phyloP scores from a whole-genome alignment of 2,329 filamentous ascomycete species.

The Paraphoma sp. region DNA sequence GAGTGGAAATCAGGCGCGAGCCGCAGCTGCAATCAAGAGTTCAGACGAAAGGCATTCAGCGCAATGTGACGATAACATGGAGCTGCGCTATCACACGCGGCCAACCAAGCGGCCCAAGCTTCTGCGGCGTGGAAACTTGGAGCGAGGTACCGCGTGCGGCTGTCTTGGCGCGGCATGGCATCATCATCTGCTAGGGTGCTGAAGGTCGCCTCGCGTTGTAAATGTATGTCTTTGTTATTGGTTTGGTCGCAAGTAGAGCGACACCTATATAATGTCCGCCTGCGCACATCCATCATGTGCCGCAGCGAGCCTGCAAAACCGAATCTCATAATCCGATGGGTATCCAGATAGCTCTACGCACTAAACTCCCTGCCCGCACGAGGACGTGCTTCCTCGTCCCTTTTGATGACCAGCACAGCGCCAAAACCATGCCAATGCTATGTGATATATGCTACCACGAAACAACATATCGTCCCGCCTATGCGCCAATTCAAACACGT shows the following conservation, averaged over 20 bases:
- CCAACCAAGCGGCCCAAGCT: neutral
- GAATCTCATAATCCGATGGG: constrained; percentile 33
- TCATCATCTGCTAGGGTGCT: neutral
- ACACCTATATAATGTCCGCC: neutral
- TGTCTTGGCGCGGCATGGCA: neutral
- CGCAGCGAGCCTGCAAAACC: constrained; percentile 8
- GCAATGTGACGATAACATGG: constrained; percentile 33
- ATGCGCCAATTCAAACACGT: constrained; percentile 28
- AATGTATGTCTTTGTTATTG: too few species aligned
- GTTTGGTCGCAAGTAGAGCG: too few species aligned
- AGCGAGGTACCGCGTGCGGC: too few species aligned
- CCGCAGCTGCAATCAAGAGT: constrained; percentile 15
- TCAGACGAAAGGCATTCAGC: constrained; percentile 22
- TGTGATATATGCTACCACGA: constrained; percentile 19
- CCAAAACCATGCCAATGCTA: constrained; percentile 35
- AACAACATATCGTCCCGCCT: constrained; percentile 12
- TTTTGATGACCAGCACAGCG: constrained; percentile 26
- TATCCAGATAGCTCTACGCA: constrained; percentile 29
- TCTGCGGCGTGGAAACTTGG: too few species aligned
- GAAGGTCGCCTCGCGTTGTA: too few species aligned
- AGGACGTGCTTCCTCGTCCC: constrained; percentile 1
- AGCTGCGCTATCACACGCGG: constrained; percentile 16
- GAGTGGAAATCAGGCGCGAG: neutral
- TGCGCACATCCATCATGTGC: neutral
- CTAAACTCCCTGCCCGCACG: neutral